Evolutionary conservation across 352 stramenopile species (phyloP), one percentile per base, ranked within the genome.

Genomic region (Globisporangium spiculum): DNA sequence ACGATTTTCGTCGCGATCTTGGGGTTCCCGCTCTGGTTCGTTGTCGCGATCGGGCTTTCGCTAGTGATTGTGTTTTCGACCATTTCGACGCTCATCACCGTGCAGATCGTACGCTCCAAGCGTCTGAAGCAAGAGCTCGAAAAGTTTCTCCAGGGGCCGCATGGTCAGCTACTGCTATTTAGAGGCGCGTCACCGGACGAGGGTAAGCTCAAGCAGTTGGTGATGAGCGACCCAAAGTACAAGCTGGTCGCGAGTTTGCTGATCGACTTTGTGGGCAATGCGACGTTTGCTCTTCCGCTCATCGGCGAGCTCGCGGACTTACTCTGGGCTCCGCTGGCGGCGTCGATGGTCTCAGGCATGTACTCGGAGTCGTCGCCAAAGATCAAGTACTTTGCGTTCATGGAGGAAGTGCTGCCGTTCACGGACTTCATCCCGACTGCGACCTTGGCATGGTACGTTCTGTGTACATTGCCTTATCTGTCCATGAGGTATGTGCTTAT

Each of bases 341-440:
- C 91, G 18, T 81, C 92, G 14, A 73, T 98, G 41, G 81, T 99
- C n/a, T 85, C 92, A 34, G 84, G 81, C 16, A 87, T 98, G 78
- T 99, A 98, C 72, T 89, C 92, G 59, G 75, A 91, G 7, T 90
- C 85, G 8, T 88, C 77, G 44, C 92, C 91, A 8, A 91, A 81
- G 53, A 75, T 89, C 44, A 97, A 97, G 71, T 98, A 98, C 67
- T 54, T 98, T 32, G 81, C 76, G 3, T 88, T 93, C 63, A 20
- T 94, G 2, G 87, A 96, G 53, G 87, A 97, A 65, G 14, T 95
- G 18, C 69, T 99, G 57, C 96, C 96, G 1, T 98, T 99, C 78
- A 98, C 96, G 14, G 96, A 99, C 74, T 84, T 97, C 44, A 90
- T 99, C 52, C 96, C 96, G 12, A 97, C 90, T n/a, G 96, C 95